Percentiles rank a stretch among this genome's conserved stretches.
Conservation (phyloP, 768 basidiomycete species). For the Gymnopilus dilepis region DNA sequence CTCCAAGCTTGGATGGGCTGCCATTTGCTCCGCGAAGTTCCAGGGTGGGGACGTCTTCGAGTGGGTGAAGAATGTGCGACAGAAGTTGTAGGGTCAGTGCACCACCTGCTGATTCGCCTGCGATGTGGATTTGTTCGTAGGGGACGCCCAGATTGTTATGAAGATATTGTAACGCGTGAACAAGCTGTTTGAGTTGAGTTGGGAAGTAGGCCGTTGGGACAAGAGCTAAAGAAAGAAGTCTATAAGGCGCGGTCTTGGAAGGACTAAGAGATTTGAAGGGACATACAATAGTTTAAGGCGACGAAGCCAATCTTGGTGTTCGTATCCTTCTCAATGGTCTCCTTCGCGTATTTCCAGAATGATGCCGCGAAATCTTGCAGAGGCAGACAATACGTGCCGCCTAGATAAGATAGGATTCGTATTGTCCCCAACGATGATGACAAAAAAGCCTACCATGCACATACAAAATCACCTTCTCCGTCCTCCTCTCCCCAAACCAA, state of each 20-base stretch:
- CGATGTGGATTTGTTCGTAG: conserved; percentile 33
- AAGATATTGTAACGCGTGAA: conserved; percentile 33
- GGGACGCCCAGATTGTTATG: conserved; percentile 24
- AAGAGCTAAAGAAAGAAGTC: conserved; percentile 27
- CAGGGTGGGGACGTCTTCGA: conserved; percentile 18
- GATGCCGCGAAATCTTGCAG: conserved; percentile 21
- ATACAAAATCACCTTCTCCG: conserved; percentile 38
- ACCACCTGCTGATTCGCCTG: conserved; percentile 42
- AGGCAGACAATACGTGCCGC: conserved; percentile 34
- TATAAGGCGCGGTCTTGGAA: not conserved
- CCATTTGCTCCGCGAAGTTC: not conserved
- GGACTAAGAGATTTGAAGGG: not conserved
- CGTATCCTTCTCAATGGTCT: conserved; percentile 16
- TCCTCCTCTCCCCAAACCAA: conserved; percentile 39
- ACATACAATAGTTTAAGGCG: conserved; percentile 30
- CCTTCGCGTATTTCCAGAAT: conserved; percentile 32
- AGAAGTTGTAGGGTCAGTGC: conserved; percentile 36
- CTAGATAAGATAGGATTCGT: no score
- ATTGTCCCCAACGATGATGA: no score
- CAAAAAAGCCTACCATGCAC: conserved; percentile 34
- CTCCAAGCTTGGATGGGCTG: conserved; percentile 21
- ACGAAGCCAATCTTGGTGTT: conserved; percentile 28
- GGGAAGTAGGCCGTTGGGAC: conserved; percentile 37
- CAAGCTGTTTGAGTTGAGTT: conserved; percentile 34
- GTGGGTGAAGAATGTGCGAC: conserved; percentile 38